A percentile compares a stretch with the other conserved stretches of the same genome.
These are phyloP conservation scores for Protomyces pachydermus DNA, from an alignment of 1,139 yeast species.

Conservation along the genomic window DNA sequence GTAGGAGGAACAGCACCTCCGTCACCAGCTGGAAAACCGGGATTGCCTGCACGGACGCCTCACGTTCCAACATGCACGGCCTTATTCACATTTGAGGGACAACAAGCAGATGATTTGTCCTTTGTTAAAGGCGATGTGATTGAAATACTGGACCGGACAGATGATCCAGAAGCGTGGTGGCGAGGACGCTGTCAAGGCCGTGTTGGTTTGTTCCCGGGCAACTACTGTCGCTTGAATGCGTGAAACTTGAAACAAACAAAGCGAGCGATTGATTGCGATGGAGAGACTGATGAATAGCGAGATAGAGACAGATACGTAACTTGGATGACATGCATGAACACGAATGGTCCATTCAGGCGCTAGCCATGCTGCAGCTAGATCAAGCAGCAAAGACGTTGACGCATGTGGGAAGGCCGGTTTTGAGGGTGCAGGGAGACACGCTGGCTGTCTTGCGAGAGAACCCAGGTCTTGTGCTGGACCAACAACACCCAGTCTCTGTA, in stretches of 20 bases:
- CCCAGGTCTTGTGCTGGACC: neutral
- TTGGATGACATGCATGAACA: neutral
- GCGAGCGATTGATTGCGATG: neutral
- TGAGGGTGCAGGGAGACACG: neutral
- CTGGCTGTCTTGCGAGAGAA: neutral
- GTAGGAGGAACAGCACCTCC: constrained; percentile 6
- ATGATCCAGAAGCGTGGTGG: constrained; percentile 93
- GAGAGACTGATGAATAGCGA: too few species aligned
- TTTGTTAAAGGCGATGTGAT: constrained; percentile 85
- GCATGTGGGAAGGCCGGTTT: neutral
- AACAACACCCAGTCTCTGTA: neutral
- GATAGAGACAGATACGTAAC: neutral
- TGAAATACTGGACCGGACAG: constrained; percentile 72
- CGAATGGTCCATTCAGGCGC: neutral
- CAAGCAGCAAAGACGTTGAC: neutral
- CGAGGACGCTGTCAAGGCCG: constrained; percentile 86
- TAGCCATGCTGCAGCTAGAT: neutral
- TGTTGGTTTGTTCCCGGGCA: constrained; percentile 91
- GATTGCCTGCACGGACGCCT: neutral
- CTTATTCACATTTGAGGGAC: constrained; percentile 14
- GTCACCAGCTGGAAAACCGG: constrained; percentile 1
- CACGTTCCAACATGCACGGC: constrained; percentile 1
- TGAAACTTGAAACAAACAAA: neutral
- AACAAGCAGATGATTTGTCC: constrained; percentile 78
- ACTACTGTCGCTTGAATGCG: constrained; percentile 64